Evolutionary conservation across 2,329 filamentous ascomycete species (phyloP).

Genomic region (Alternaria atra): DNA sequence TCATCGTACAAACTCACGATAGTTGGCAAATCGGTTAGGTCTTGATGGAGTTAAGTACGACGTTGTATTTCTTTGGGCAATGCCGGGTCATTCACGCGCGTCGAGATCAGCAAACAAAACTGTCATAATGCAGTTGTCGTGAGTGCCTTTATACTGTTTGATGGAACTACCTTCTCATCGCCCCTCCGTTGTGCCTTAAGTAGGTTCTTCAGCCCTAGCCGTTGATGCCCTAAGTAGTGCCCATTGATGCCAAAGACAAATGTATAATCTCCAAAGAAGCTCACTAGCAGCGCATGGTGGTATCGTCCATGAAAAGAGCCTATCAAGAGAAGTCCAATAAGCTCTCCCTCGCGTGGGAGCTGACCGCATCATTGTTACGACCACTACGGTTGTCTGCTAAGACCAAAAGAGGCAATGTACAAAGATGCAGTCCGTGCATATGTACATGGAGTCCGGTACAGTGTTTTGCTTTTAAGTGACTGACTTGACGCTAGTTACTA

Average conservation of each 20-base stretch:
- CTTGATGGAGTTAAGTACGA: not conserved
- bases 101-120: too few relatives aligned
- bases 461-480: conserved; percentile 2
- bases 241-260: too few relatives aligned
- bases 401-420: conserved; percentile 1
- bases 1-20: not conserved
- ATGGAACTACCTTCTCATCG: too few relatives aligned
- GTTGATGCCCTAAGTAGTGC: too few relatives aligned
- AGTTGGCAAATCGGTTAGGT: not conserved
- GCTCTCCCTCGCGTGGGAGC: not conserved
- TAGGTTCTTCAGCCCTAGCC: not conserved
- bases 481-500: not conserved
- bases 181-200: not conserved
- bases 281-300: not conserved
- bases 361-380: not conserved
- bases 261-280: too few relatives aligned
- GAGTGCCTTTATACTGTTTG: too few relatives aligned
- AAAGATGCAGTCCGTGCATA: not conserved
- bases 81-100: not conserved
- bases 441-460: not conserved
- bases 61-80: not conserved
- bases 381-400: not conserved
- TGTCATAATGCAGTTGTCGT: too few relatives aligned
- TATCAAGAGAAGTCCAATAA: not conserved
- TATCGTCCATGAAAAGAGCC: not conserved